Conservation (phyloP, 345 rosid genomes). For the Noccaea caerulescens region DNA sequence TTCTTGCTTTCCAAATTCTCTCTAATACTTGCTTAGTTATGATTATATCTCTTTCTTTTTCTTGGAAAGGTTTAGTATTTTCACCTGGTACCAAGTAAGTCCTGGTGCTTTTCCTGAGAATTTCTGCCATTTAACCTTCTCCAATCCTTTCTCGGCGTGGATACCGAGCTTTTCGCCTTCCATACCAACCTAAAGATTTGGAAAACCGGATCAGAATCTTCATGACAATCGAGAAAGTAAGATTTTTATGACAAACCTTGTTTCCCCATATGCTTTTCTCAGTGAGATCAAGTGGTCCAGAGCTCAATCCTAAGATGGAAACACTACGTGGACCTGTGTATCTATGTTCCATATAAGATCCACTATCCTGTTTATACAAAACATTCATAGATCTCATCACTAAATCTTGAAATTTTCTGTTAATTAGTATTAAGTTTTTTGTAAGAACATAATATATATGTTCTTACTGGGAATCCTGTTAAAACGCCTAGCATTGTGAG, state of each 20-base stretch:
- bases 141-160: slow-evolving; percentile 57
- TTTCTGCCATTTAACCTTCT: slow-evolving; percentile 56
- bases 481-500: slow-evolving; percentile 56
- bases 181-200: slow-evolving; percentile 61
- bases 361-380: slow-evolving; percentile 70
- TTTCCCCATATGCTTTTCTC: slow-evolving; percentile 67
- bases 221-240: background rate
- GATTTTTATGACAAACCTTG: slow-evolving; percentile 51
- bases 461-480: slow-evolving; percentile 75
- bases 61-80: background rate
- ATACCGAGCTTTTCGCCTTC: slow-evolving; percentile 59
- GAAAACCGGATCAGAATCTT: slow-evolving; percentile 4
- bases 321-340: slow-evolving; percentile 83
- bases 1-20: background rate
- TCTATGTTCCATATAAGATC: slow-evolving; percentile 89
- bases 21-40: background rate
- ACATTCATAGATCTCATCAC: slow-evolving; percentile 11
- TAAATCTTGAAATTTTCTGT: background rate
- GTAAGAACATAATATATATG: background rate
- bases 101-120: slow-evolving; percentile 47
- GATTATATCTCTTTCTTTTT: background rate
- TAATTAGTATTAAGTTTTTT: background rate
- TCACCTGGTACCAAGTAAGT: slow-evolving; percentile 88
- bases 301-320: slow-evolving; percentile 73
- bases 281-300: slow-evolving; percentile 80